These are phyloP conservation scores for Microdochium nivale DNA, from an alignment of 2,329 filamentous ascomycete genomes.

Conservation along the genomic window DNA sequence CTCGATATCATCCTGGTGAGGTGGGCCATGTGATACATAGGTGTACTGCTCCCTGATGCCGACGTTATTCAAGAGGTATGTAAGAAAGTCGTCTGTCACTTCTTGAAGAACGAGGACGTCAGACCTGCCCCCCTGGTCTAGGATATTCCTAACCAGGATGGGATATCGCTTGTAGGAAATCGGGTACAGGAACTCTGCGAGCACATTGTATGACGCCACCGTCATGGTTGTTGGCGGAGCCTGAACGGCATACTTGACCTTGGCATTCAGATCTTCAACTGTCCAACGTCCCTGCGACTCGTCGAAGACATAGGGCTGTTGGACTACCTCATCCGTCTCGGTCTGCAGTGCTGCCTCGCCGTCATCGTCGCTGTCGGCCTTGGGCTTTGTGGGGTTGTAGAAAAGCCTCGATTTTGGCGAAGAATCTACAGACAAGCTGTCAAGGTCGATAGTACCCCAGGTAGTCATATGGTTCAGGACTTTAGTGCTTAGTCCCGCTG, in stretches of 20 bases:
- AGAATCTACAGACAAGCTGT: slow-evolving; percentile 8
- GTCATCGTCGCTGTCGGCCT: background rate
- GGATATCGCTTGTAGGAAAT: slow-evolving; percentile 31
- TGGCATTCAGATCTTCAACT: background rate
- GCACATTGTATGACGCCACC: slow-evolving; percentile 43
- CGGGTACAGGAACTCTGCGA: slow-evolving; percentile 41
- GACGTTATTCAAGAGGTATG: slow-evolving; percentile 38
- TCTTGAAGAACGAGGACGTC: slow-evolving; percentile 51
- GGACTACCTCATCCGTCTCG: slow-evolving; percentile 1
- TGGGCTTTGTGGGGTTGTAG: slow-evolving; percentile 4
- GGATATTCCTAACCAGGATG: slow-evolving; percentile 32
- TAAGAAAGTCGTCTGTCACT: slow-evolving; percentile 55
- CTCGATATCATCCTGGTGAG: slow-evolving; percentile 38
- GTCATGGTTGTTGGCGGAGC: slow-evolving; percentile 11
- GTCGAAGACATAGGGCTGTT: slow-evolving; percentile 11
- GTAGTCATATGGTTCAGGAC: slow-evolving; percentile 41
- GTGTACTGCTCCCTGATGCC: slow-evolving; percentile 39
- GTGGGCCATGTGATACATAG: slow-evolving; percentile 49
- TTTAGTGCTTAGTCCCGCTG: slow-evolving; percentile 15
- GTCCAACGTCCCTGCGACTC: slow-evolving; percentile 10
- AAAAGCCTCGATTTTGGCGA: slow-evolving; percentile 6
- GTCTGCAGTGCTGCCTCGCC: background rate
- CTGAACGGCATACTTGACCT: background rate
- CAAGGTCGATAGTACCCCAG: slow-evolving; percentile 41
- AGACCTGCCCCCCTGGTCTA: slow-evolving; percentile 30